These are phyloP conservation scores for Emydomyces testavorans DNA, from an alignment of 2,329 filamentous ascomycete genomes.

Conservation along the genomic window DNA sequence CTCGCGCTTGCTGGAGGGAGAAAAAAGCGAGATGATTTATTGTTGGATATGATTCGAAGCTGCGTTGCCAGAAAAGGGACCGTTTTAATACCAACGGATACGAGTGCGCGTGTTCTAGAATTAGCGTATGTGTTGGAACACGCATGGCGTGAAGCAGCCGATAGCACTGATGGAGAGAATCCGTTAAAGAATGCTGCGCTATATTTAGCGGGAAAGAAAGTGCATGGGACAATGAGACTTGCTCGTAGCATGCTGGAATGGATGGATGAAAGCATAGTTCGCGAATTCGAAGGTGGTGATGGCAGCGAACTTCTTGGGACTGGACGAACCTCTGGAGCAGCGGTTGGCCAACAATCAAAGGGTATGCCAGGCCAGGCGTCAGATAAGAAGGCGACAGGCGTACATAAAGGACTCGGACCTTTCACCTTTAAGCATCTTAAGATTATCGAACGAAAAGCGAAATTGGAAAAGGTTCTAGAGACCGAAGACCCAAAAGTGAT, in stretches of 20 bases:
- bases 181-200: constrained; percentile 46
- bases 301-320: constrained; percentile 27
- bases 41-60: constrained; percentile 69
- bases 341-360: constrained; percentile 33
- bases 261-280: constrained; percentile 94
- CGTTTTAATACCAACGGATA: constrained; percentile 87
- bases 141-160: constrained; percentile 63
- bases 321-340: constrained; percentile 29
- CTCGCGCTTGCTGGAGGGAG: constrained; percentile 59
- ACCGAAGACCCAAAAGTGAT: constrained; percentile 56
- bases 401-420: constrained; percentile 48
- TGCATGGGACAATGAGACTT: constrained; percentile 78
- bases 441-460: constrained; percentile 67
- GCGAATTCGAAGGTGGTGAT: constrained; percentile 66
- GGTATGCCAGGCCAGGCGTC: constrained; percentile 24
- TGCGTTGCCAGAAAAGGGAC: constrained; percentile 75
- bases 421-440: constrained; percentile 85
- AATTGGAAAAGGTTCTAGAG: constrained; percentile 59
- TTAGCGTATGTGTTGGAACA: constrained; percentile 86
- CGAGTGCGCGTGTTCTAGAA: constrained; percentile 86
- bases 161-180: constrained; percentile 41
- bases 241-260: constrained; percentile 94
- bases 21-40: constrained; percentile 70
- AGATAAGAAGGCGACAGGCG: constrained; percentile 29
- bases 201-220: constrained; percentile 76